phyloP scores from a whole-genome alignment of 169 alveolate species.

The Cryptosporidium parvum region DNA sequence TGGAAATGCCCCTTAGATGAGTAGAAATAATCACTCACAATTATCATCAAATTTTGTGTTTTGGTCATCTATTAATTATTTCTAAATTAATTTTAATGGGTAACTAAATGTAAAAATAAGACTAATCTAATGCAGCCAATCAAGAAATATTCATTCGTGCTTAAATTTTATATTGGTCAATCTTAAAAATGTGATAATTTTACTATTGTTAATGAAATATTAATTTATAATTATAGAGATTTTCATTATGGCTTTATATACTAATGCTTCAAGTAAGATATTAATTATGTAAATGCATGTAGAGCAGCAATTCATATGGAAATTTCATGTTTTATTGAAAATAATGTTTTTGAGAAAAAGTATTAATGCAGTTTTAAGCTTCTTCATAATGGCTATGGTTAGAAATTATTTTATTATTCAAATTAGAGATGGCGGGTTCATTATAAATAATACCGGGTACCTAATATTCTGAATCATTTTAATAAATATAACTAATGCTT shows the following conservation, averaged over 20 bases:
- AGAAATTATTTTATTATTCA: no score
- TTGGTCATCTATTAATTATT: not conserved
- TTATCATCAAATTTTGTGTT: not conserved
- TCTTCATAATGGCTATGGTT: no score
- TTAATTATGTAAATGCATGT: no score
- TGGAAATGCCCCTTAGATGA: constrained; percentile 19
- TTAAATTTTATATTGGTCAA: no score
- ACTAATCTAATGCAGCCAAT: not conserved
- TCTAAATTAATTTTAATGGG: not conserved
- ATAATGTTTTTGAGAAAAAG: no score
- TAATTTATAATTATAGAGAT: not conserved
- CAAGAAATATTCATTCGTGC: not conserved
- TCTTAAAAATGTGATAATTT: not conserved
- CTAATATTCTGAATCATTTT: not conserved
- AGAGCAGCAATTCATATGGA: not conserved
- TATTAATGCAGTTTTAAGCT: no score
- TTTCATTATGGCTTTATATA: not conserved
- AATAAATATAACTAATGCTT: no score
- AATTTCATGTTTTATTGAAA: no score
- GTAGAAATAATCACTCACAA: not conserved
- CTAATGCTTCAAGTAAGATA: not conserved
- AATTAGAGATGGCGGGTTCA: not conserved
- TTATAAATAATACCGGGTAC: not conserved
- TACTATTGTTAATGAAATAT: not conserved
- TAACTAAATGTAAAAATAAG: not conserved